Evolutionary conservation across 1,139 yeast genomes (phyloP).

Genomic region (Debaryomyces udenii): DNA sequence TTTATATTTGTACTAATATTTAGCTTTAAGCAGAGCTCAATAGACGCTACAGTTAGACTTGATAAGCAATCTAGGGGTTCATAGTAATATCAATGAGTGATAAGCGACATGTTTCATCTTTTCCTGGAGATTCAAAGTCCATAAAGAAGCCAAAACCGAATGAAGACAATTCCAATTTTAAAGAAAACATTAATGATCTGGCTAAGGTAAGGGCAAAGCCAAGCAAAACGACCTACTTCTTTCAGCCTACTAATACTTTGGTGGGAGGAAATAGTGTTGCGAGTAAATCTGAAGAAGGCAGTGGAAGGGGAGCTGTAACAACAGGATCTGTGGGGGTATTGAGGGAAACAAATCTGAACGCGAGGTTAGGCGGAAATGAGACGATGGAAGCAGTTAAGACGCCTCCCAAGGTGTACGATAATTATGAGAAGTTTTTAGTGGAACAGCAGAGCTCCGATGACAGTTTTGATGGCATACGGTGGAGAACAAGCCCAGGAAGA

Average conservation of each 20-base stretch:
- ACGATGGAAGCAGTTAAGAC: constrained; percentile 1
- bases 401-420: constrained; percentile 3
- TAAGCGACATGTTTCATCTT: constrained; percentile 1
- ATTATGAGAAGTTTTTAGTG: constrained; percentile 7
- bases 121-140: background rate
- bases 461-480: constrained; percentile 49
- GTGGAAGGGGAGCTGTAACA: background rate
- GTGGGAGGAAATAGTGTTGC: constrained; percentile 10
- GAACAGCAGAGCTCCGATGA: constrained; percentile 47
- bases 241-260: constrained; percentile 39
- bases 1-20: constrained; percentile 10
- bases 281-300: background rate
- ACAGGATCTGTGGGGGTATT: background rate
- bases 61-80: background rate
- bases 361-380: background rate
- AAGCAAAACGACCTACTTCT: constrained; percentile 40
- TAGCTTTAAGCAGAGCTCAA: background rate
- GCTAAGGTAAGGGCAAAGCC: constrained; percentile 16
- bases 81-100: constrained; percentile 3
- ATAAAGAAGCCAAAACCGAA: constrained; percentile 1
- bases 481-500: constrained; percentile 40
- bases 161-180: background rate
- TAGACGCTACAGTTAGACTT: background rate
- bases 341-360: constrained; percentile 4
- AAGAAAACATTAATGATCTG: constrained; percentile 8